Evolutionary conservation across 495 filamentous ascomycete genomes (phyloP).

Genomic region (Podospora conica): DNA sequence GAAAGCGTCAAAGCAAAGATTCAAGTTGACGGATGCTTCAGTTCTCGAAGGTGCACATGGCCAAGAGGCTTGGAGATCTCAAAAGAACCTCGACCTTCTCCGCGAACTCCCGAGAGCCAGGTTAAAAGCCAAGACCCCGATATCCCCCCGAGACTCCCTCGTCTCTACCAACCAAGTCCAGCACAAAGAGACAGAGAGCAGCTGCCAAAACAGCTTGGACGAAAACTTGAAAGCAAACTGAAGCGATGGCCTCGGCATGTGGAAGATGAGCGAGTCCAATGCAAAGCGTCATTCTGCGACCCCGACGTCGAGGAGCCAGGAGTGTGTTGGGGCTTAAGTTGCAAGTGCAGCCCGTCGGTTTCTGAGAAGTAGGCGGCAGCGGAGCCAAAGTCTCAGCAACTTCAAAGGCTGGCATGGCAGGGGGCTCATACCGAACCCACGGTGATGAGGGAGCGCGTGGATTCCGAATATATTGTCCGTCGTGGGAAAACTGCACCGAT

Average conservation of each 20-base stretch:
- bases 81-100: neutral
- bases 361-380: neutral
- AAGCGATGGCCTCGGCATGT: neutral
- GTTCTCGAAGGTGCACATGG: no score
- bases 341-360: neutral
- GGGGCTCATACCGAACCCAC: neutral
- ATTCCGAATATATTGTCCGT: neutral
- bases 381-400: neutral
- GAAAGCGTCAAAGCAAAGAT: neutral
- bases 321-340: neutral
- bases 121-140: neutral
- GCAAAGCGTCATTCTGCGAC: neutral
- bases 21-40: no score
- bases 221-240: neutral
- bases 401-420: neutral
- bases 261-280: neutral
- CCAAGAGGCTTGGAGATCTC: neutral
- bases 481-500: neutral
- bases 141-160: neutral
- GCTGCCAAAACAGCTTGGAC: neutral
- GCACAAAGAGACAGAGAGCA: neutral
- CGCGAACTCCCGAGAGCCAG: neutral
- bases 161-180: neutral
- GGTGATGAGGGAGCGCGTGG: neutral
- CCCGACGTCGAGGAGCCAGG: neutral